Conservation (phyloP, 2,329 filamentous ascomycete genomes). For the Aspergillus pseudotamarii region DNA sequence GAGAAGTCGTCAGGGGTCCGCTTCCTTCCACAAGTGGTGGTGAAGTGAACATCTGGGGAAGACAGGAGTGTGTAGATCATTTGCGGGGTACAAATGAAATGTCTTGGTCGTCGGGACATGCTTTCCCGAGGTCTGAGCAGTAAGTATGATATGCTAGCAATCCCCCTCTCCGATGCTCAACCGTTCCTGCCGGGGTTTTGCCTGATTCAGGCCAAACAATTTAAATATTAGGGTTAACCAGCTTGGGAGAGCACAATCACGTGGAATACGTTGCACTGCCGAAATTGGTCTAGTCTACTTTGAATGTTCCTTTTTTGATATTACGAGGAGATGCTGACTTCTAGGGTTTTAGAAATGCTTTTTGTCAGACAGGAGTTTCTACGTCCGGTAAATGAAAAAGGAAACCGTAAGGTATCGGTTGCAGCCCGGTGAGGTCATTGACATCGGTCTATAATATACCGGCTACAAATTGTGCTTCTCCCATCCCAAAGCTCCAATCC, state of each 20-base stretch:
- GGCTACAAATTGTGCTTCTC: constrained; percentile 33
- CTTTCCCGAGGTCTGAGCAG: not conserved
- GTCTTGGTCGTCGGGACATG: not conserved
- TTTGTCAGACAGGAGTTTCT: no score
- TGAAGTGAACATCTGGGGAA: not conserved
- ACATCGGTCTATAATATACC: not conserved
- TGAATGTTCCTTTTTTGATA: not conserved
- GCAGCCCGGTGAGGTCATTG: no score
- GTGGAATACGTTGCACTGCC: not conserved
- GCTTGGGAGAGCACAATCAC: no score
- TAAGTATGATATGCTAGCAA: not conserved
- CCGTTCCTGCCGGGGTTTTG: not conserved
- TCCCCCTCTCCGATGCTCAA: not conserved
- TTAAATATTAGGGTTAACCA: no score
- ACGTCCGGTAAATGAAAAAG: fast-evolving
- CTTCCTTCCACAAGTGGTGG: not conserved
- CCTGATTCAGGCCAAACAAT: not conserved
- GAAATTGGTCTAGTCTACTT: not conserved
- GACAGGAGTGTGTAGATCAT: not conserved
- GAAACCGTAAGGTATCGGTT: no score
- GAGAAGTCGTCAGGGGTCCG: not conserved
- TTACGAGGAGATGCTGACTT: no score
- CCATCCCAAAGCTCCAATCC: constrained; percentile 36
- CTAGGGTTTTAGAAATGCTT: no score
- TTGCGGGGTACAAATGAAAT: not conserved